Conservation (phyloP, 768 basidiomycete genomes). For the Phlegmacium glaucopus region DNA sequence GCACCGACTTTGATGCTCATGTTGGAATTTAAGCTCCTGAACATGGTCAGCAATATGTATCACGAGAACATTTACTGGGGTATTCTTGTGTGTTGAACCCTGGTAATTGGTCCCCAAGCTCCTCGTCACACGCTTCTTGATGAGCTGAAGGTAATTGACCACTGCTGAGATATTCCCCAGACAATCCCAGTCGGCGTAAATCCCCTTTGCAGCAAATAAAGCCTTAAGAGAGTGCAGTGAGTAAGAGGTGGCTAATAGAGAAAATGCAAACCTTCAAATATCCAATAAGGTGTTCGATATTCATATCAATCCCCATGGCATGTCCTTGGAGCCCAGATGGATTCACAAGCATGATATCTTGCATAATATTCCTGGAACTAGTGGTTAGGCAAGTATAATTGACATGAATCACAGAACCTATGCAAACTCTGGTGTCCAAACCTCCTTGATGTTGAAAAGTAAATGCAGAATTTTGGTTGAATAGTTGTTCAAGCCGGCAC, state of each 20-base stretch:
- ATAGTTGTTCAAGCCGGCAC: constrained; percentile 30
- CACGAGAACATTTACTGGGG: constrained; percentile 14
- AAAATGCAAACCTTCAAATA: constrained; percentile 27
- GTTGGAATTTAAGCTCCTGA: constrained; percentile 13
- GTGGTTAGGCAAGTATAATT: not conserved
- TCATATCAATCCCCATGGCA: constrained; percentile 31
- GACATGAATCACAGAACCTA: constrained; percentile 12
- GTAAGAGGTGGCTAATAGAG: constrained; percentile 12
- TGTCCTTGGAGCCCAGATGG: constrained; percentile 27
- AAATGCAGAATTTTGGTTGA: constrained; percentile 27
- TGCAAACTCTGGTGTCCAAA: constrained; percentile 32
- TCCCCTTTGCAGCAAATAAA: constrained; percentile 27
- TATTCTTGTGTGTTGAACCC: constrained; percentile 20
- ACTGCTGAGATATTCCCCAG: constrained; percentile 29
- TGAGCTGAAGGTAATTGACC: constrained; percentile 20
- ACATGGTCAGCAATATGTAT: constrained; percentile 20
- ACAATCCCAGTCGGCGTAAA: constrained; percentile 28
- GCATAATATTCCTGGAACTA: constrained; percentile 29
- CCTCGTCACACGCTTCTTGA: constrained; percentile 27
- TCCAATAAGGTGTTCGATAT: constrained; percentile 35
- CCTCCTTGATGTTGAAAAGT: constrained; percentile 23
- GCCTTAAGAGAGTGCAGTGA: constrained; percentile 7
- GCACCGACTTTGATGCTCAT: not conserved
- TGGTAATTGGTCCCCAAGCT: constrained; percentile 20
- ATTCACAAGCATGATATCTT: constrained; percentile 33